Evolutionary conservation across 768 basidiomycete genomes (phyloP).

Genomic region (Auriscalpium microsporum): DNA sequence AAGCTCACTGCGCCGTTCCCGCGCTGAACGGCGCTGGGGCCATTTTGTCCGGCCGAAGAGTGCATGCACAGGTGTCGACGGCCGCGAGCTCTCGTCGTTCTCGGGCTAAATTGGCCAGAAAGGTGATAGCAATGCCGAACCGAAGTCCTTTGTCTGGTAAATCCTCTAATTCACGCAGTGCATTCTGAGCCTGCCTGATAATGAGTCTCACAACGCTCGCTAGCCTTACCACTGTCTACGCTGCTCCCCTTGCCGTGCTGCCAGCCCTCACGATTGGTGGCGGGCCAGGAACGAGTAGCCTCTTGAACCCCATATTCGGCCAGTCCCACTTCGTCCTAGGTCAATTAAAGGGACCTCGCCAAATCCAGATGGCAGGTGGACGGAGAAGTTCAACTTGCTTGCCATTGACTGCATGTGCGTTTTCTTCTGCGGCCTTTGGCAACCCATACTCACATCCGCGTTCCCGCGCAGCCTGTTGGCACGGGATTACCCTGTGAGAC

Average conservation of each 20-base stretch:
- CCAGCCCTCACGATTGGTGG: constrained; percentile 27
- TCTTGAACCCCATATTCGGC: constrained; percentile 21
- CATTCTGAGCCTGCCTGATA: too few relatives aligned
- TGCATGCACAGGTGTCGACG: too few relatives aligned
- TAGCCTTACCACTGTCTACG: neutral
- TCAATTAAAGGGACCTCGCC: constrained; percentile 15
- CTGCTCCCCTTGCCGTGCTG: neutral
- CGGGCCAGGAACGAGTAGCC: constrained; percentile 26
- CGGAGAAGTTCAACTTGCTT: constrained; percentile 8
- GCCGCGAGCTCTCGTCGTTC: too few relatives aligned
- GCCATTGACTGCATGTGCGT: constrained; percentile 8
- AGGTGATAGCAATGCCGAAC: too few relatives aligned
- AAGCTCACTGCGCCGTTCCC: too few relatives aligned
- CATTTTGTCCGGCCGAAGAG: too few relatives aligned
- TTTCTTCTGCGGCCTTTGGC: constrained; percentile 19
- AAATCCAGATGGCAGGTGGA: constrained; percentile 19
- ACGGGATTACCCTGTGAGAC: constrained; percentile 28
- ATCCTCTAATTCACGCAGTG: too few relatives aligned
- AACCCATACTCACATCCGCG: neutral
- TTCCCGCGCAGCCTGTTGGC: constrained; percentile 3
- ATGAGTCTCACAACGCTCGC: constrained; percentile 16
- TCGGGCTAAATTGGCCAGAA: too few relatives aligned
- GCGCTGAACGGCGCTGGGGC: too few relatives aligned
- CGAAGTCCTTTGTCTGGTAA: too few relatives aligned
- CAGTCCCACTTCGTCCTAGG: constrained; percentile 21